These are phyloP conservation scores for Gossypium rotundifolium DNA, from an alignment of 345 rosid genomes.

Conservation along the genomic window DNA sequence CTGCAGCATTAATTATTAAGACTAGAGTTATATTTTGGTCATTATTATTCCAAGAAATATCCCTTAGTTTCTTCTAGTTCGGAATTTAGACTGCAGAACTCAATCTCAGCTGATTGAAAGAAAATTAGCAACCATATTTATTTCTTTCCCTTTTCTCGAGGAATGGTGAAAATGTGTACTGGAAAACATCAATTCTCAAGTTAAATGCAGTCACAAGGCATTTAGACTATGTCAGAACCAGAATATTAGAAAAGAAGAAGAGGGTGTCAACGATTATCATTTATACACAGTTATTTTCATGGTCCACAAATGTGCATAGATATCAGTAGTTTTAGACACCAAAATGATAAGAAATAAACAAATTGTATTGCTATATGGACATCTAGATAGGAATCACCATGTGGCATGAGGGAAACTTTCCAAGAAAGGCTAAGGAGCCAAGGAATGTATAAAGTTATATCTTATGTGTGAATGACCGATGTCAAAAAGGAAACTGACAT, in stretches of 20 bases:
- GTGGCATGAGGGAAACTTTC: not conserved
- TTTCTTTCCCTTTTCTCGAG: too few relatives aligned
- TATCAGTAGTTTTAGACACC: not conserved
- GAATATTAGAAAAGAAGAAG: too few relatives aligned
- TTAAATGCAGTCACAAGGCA: too few relatives aligned
- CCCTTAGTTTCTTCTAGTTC: not conserved
- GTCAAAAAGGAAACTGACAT: not conserved
- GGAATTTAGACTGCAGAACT: too few relatives aligned
- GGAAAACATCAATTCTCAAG: too few relatives aligned
- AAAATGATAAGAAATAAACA: not conserved
- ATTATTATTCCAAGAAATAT: not conserved
- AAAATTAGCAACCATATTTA: too few relatives aligned
- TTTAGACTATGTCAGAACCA: too few relatives aligned
- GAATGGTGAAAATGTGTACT: too few relatives aligned
- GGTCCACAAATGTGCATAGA: not conserved
- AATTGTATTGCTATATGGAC: not conserved
- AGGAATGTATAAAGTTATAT: not conserved
- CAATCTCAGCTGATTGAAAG: too few relatives aligned
- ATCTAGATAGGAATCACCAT: not conserved
- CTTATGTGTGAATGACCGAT: not conserved
- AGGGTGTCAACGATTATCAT: too few relatives aligned
- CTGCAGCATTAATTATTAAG: too few relatives aligned
- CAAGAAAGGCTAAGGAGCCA: not conserved
- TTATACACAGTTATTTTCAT: not conserved
- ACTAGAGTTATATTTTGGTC: not conserved